Percentiles rank a stretch among this genome's conserved stretches.
Conservation (phyloP, 2,329 filamentous ascomycete species). For the Chaetothyriales sp. region DNA sequence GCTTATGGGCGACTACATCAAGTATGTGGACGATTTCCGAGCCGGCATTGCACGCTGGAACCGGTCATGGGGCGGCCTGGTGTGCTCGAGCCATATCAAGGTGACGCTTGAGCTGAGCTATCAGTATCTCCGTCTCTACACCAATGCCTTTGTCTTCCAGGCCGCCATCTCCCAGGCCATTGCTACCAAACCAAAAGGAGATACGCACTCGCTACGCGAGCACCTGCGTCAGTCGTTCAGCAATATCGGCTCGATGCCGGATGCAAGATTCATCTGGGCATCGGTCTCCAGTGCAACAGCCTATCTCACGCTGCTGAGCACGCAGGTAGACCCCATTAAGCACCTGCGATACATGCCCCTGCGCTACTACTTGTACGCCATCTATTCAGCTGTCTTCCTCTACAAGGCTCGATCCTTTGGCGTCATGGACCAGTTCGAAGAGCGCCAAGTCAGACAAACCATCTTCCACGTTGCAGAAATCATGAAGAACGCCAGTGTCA, state of each 20-base stretch:
- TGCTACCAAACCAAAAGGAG: conserved; percentile 24
- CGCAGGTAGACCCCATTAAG: conserved; percentile 42
- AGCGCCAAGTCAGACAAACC: conserved; percentile 41
- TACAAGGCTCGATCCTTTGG: conserved; percentile 50
- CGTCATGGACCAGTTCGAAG: conserved; percentile 40
- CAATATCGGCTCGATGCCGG: conserved; percentile 44
- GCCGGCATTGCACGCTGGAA: conserved; percentile 56
- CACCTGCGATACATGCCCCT: conserved; percentile 50
- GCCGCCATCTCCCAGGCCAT: conserved; percentile 45
- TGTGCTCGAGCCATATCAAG: conserved; percentile 51
- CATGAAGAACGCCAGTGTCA: conserved; percentile 43
- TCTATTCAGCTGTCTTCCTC: conserved; percentile 50
- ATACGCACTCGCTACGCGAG: conserved; percentile 23
- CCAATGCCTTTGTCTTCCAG: conserved; percentile 62
- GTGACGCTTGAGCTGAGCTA: conserved; percentile 54
- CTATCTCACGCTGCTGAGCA: conserved; percentile 44
- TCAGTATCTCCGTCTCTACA: conserved; percentile 57
- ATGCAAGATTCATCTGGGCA: conserved; percentile 52
- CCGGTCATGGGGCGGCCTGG: conserved; percentile 50
- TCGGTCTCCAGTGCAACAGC: conserved; percentile 50
- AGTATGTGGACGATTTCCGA: conserved; percentile 61
- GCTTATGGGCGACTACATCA: conserved; percentile 55
- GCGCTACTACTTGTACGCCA: conserved; percentile 46
- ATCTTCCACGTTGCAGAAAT: conserved; percentile 44
- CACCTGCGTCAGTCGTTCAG: conserved; percentile 32